phyloP scores from a whole-genome alignment of 1,284 basidiomycete species.

The Microbotryum intermedium region DNA sequence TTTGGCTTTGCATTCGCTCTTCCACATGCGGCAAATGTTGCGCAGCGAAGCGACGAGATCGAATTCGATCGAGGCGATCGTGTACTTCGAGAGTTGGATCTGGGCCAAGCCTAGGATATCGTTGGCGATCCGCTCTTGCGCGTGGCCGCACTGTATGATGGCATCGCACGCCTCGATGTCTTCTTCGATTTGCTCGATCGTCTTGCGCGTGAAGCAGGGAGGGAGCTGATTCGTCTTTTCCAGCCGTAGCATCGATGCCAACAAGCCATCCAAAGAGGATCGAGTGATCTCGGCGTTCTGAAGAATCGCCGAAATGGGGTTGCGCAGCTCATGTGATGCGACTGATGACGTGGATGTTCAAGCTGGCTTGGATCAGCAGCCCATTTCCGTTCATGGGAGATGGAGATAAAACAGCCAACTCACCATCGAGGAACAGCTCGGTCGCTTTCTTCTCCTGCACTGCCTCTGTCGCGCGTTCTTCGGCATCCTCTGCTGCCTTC shows the following conservation, averaged over 20 bases:
- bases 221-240: background rate
- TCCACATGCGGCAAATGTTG: slow-evolving; percentile 20
- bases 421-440: slow-evolving; percentile 19
- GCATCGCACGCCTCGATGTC: slow-evolving; percentile 26
- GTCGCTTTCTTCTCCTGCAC: slow-evolving; percentile 20
- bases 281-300: slow-evolving; percentile 23
- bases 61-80: slow-evolving; percentile 20
- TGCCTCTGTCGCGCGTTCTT: slow-evolving; percentile 1
- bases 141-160: slow-evolving; percentile 20
- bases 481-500: slow-evolving; percentile 13
- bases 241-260: background rate
- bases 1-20: slow-evolving; percentile 20
- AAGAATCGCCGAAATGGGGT: slow-evolving; percentile 17
- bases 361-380: too few species aligned
- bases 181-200: slow-evolving; percentile 11
- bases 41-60: slow-evolving; percentile 10
- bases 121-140: slow-evolving; percentile 26
- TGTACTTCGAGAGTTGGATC: slow-evolving; percentile 22
- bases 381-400: too few species aligned
- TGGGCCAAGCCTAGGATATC: slow-evolving; percentile 27
- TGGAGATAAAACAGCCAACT: too few species aligned
- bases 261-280: slow-evolving; percentile 11
- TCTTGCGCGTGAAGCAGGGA: slow-evolving; percentile 1
- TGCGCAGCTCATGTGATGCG: slow-evolving; percentile 23
- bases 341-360: too few species aligned